phyloP scores from a whole-genome alignment of 768 basidiomycete species.

The Lentinula edodes region DNA sequence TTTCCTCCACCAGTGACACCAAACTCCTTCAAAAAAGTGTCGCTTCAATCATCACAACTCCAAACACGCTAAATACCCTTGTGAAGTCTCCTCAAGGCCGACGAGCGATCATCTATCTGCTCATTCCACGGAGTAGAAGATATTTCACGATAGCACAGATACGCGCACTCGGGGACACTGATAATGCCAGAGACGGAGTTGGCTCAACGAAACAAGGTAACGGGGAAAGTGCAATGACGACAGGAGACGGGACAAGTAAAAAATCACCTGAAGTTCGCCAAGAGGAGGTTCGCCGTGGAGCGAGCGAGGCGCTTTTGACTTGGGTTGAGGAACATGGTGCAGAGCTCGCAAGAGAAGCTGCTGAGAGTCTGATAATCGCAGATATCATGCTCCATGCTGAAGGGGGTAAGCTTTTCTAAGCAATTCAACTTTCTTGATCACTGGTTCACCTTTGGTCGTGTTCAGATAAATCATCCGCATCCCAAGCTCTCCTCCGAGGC shows the following conservation, averaged over 20 bases:
- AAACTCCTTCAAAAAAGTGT: conserved; percentile 83
- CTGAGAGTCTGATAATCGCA: conserved; percentile 69
- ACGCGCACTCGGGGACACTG: conserved; percentile 65
- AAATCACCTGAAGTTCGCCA: conserved; percentile 61
- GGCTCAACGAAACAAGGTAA: neutral
- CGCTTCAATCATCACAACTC: conserved; percentile 58
- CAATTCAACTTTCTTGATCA: neutral
- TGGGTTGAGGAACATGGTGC: conserved; percentile 63
- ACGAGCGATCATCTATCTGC: conserved; percentile 74
- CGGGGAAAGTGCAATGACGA: neutral
- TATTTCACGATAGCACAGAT: conserved; percentile 88
- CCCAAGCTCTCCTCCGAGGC: conserved; percentile 52
- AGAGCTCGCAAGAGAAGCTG: conserved; percentile 64
- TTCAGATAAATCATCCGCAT: conserved; percentile 66
- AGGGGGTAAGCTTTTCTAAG: conserved; percentile 51
- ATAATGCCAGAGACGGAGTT: conserved; percentile 35
- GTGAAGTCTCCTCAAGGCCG: conserved; percentile 68
- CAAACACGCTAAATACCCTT: conserved; percentile 43
- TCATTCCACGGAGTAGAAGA: conserved; percentile 76
- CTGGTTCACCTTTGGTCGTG: neutral
- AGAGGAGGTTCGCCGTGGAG: conserved; percentile 66
- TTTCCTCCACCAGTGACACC: conserved; percentile 58
- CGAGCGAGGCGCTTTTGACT: conserved; percentile 68
- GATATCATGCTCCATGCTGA: conserved; percentile 85
- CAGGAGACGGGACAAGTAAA: conserved; percentile 63